These are phyloP conservation scores for Cercospora zeae-maydis DNA, from an alignment of 2,329 filamentous ascomycete genomes.

Conservation along the genomic window DNA sequence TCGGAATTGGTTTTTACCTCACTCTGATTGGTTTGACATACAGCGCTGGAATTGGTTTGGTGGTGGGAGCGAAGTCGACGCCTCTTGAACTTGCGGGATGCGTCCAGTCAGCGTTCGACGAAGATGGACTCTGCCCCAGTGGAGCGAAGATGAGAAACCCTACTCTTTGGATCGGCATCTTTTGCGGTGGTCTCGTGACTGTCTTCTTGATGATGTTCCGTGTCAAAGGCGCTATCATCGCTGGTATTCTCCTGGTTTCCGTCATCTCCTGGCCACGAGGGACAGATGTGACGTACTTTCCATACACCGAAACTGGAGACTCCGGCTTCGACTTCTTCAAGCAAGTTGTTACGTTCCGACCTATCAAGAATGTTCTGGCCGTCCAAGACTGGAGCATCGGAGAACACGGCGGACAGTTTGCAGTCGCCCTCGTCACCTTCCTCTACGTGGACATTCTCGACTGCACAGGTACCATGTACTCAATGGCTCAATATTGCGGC, in stretches of 20 bases:
- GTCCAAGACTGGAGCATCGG: constrained; percentile 72
- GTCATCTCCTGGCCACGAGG: constrained; percentile 83
- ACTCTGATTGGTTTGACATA: constrained; percentile 75
- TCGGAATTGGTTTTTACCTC: constrained; percentile 80
- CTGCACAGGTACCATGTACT: constrained; percentile 80
- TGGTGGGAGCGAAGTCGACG: constrained; percentile 65
- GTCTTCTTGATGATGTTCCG: constrained; percentile 79
- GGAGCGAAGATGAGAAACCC: constrained; percentile 75
- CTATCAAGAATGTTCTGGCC: constrained; percentile 64
- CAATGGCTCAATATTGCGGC: constrained; percentile 80
- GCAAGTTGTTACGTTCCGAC: constrained; percentile 78
- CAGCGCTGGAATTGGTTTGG: constrained; percentile 73
- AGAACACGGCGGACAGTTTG: constrained; percentile 70
- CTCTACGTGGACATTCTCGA: constrained; percentile 88
- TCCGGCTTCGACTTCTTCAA: constrained; percentile 80
- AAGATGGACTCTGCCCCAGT: constrained; percentile 58
- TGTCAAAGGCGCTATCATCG: constrained; percentile 81
- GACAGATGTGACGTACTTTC: constrained; percentile 77
- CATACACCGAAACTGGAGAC: constrained; percentile 65
- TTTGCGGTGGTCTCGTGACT: constrained; percentile 77
- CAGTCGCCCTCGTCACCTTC: constrained; percentile 80
- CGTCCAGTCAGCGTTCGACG: constrained; percentile 47
- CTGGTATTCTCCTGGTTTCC: constrained; percentile 76
- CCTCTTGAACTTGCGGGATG: constrained; percentile 77
- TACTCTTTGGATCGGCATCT: constrained; percentile 83